These are phyloP conservation scores for Cordyceps farinosa DNA, from an alignment of 2,329 filamentous ascomycete genomes.

Conservation along the genomic window DNA sequence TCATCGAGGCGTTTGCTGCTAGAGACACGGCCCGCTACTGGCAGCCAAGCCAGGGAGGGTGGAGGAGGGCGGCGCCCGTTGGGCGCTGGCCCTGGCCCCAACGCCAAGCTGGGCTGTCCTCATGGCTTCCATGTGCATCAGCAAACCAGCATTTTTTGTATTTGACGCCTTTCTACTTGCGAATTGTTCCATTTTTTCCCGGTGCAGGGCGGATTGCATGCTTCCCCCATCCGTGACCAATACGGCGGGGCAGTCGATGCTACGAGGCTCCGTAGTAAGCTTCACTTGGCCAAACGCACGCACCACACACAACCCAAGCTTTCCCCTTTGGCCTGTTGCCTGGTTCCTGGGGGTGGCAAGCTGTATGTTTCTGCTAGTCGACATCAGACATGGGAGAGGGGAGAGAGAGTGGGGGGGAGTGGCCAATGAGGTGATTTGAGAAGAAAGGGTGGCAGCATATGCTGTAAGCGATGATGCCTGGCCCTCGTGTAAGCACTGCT, in stretches of 20 bases:
- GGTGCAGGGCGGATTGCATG: not conserved
- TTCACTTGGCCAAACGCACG: not conserved
- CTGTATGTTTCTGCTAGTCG: too few species aligned
- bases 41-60: too few species aligned
- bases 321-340: not conserved
- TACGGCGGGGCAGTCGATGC: not conserved
- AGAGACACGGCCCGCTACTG: too few species aligned
- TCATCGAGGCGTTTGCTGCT: too few species aligned
- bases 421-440: not conserved
- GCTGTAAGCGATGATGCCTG: not conserved
- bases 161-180: not conserved
- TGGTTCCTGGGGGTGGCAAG: not conserved
- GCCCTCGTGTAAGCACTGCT: conserved; percentile 7
- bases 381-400: too few species aligned
- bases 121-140: conserved; percentile 12
- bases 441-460: not conserved
- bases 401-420: too few species aligned
- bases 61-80: too few species aligned
- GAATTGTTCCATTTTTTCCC: not conserved
- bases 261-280: conserved; percentile 12
- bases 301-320: not conserved
- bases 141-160: not conserved
- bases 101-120: not conserved
- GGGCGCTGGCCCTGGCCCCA: too few species aligned
- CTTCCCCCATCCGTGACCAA: not conserved